Conservation (phyloP, 2,329 filamentous ascomycete genomes). For the Keithomyces neogunnii region DNA sequence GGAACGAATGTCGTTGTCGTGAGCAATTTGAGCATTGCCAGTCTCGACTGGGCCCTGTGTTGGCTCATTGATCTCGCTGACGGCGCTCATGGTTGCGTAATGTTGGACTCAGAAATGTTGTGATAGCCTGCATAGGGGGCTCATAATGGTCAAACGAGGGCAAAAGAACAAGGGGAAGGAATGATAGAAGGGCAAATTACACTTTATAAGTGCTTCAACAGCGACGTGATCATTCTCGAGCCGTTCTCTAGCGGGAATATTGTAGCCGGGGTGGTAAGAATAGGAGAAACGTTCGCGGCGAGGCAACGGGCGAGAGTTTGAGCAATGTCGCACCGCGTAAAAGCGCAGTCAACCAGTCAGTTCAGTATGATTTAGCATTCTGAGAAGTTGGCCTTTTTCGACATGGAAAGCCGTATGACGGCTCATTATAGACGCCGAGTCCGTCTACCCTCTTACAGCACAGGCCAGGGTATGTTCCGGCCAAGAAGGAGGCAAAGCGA, state of each 20-base stretch:
- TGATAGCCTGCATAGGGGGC: neutral
- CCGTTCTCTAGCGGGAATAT: neutral
- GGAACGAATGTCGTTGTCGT: neutral
- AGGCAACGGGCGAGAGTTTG: neutral
- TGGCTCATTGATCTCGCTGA: neutral
- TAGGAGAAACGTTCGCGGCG: neutral
- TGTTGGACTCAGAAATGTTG: neutral
- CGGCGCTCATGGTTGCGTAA: neutral
- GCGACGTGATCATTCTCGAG: neutral
- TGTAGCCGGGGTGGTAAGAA: neutral
- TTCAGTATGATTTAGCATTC: neutral
- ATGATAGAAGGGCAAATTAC: neutral
- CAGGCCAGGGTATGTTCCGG: neutral
- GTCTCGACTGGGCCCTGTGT: neutral
- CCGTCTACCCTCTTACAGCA: neutral
- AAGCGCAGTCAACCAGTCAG: neutral
- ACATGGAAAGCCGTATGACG: neutral
- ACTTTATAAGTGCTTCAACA: neutral
- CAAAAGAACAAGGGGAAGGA: neutral
- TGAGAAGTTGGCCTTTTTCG: neutral
- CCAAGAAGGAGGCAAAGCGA: conserved; percentile 2
- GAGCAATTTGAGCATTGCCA: neutral
- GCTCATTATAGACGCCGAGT: neutral
- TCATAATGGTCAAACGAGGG: neutral
- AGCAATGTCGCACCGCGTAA: neutral